Evolutionary conservation across 495 filamentous ascomycete species (phyloP).

Genomic region (Bacidia rubella): DNA sequence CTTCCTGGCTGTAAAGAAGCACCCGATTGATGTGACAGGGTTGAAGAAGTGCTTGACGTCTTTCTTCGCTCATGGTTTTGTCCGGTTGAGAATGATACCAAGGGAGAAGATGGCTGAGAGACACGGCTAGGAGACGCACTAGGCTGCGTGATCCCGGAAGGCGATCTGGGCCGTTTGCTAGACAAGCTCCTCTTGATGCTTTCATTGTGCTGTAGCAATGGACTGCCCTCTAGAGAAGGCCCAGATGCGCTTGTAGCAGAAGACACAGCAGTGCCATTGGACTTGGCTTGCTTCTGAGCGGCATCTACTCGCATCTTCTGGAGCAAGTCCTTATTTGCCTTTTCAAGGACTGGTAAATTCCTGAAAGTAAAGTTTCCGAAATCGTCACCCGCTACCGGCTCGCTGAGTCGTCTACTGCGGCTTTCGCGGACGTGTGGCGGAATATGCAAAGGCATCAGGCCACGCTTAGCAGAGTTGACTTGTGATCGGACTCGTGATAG

Average conservation of each 20-base stretch:
- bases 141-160: constrained; percentile 60
- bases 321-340: constrained; percentile 96
- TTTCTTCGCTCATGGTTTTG: constrained; percentile 56
- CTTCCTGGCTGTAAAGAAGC: constrained; percentile 59
- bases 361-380: constrained; percentile 96
- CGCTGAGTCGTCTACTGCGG: constrained; percentile 76
- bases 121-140: constrained; percentile 75
- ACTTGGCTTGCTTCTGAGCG: constrained; percentile 45
- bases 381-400: constrained; percentile 77
- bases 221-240: constrained; percentile 73
- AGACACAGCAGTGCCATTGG: constrained; percentile 28
- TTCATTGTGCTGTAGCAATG: constrained; percentile 47
- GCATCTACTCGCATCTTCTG: constrained; percentile 88
- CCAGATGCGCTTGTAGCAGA: constrained; percentile 32
- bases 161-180: constrained; percentile 68
- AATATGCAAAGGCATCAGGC: constrained; percentile 88
- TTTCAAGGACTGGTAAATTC: constrained; percentile 90
- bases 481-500: constrained; percentile 79
- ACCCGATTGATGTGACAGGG: constrained; percentile 63
- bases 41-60: constrained; percentile 79
- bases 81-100: constrained; percentile 87
- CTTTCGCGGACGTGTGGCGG: constrained; percentile 80
- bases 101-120: constrained; percentile 88
- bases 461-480: constrained; percentile 70
- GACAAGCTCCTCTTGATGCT: constrained; percentile 77